phyloP scores from a whole-genome alignment of 129 eudicot genomes.

The Centella asiatica region DNA sequence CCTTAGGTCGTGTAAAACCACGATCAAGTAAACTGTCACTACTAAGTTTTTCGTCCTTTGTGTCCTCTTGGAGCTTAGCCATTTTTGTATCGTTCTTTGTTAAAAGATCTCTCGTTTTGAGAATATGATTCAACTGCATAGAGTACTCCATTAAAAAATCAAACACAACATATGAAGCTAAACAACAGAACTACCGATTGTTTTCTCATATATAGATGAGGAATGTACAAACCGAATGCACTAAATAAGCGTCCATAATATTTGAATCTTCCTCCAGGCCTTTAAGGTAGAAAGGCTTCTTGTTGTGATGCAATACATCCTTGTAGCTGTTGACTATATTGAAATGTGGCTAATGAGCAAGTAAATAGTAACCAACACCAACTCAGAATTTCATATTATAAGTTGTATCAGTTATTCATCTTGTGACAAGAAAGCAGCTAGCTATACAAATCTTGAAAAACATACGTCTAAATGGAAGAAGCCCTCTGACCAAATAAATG shows the following conservation, averaged over 20 bases:
- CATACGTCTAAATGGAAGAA: too few relatives aligned
- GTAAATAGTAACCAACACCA: background rate
- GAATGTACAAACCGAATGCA: constrained; percentile 64
- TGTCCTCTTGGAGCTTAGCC: constrained; percentile 42
- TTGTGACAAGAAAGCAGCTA: background rate
- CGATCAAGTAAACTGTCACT: constrained; percentile 50
- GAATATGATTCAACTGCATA: constrained; percentile 83
- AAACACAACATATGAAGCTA: constrained; percentile 4
- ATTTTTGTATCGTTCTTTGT: constrained; percentile 61
- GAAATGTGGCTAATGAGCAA: constrained; percentile 1
- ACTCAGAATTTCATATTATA: background rate
- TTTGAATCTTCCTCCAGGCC: constrained; percentile 79
- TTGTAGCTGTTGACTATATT: constrained; percentile 71
- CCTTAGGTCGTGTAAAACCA: constrained; percentile 96
- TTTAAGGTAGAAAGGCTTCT: constrained; percentile 80
- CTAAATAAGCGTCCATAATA: constrained; percentile 75
- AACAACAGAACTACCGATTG: background rate
- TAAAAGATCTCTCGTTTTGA: constrained; percentile 59
- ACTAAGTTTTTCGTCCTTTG: constrained; percentile 29
- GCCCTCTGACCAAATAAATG: too few relatives aligned
- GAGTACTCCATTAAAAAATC: constrained; percentile 3
- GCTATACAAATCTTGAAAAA: background rate
- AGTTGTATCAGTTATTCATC: too few relatives aligned
- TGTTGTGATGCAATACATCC: constrained; percentile 89
- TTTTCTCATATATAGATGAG: background rate